A percentile compares a stretch with the other conserved stretches of the same genome.
These are phyloP conservation scores for Psilocybe cubensis DNA, from an alignment of 768 basidiomycete species.

Conservation along the genomic window DNA sequence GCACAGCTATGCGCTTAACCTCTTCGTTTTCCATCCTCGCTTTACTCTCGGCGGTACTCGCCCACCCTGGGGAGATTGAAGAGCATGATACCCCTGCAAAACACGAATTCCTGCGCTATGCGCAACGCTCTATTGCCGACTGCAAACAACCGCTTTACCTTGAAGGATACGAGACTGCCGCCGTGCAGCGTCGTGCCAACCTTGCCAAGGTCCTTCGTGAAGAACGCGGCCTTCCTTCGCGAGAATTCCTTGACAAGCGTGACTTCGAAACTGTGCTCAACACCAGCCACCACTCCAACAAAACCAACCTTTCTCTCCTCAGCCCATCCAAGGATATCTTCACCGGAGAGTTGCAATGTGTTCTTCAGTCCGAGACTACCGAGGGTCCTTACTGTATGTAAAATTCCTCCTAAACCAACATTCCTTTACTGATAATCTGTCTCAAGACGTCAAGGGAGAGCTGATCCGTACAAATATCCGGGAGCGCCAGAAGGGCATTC, in stretches of 20 bases:
- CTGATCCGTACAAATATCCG: slow-evolving; percentile 10
- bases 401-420: neutral
- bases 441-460: slow-evolving; percentile 7
- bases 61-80: slow-evolving; percentile 5
- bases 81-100: slow-evolving; percentile 4
- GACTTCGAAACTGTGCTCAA: slow-evolving; percentile 6
- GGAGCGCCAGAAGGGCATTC: slow-evolving; percentile 8
- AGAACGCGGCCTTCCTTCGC: slow-evolving; percentile 1
- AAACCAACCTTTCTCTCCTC: slow-evolving; percentile 5
- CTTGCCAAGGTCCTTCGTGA: slow-evolving; percentile 10
- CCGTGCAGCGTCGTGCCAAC: slow-evolving; percentile 10
- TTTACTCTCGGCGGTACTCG: neutral
- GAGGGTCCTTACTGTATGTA: slow-evolving; percentile 11
- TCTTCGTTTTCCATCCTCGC: slow-evolving; percentile 2
- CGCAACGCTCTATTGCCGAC: neutral
- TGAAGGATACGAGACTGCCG: neutral
- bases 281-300: slow-evolving; percentile 14
- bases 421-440: neutral
- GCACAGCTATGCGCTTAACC: neutral
- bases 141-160: slow-evolving; percentile 3
- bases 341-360: slow-evolving; percentile 11
- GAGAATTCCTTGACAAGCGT: slow-evolving; percentile 7
- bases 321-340: slow-evolving; percentile 6
- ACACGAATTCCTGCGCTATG: slow-evolving; percentile 5
- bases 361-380: slow-evolving; percentile 15